phyloP scores from a whole-genome alignment of 2,329 filamentous ascomycete species.

The Fusarium miscanthi region DNA sequence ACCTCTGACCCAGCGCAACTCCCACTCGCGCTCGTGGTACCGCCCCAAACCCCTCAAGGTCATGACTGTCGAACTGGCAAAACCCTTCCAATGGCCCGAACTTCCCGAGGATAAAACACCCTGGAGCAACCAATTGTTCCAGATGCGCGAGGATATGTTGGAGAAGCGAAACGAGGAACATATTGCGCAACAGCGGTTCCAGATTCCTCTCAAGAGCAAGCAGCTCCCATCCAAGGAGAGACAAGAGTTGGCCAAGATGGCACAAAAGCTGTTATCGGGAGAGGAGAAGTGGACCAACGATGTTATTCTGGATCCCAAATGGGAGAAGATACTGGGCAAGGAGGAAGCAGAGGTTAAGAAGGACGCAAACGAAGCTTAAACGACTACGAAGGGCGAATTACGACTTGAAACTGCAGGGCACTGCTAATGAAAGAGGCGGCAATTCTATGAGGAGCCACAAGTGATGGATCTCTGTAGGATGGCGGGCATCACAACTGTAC shows the following conservation, averaged over 20 bases:
- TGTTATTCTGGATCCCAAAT: conserved; percentile 59
- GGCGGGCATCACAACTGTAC: conserved; percentile 47
- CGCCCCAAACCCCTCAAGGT: conserved; percentile 82
- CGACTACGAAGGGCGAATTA: conserved; percentile 15
- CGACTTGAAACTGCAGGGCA: conserved; percentile 20
- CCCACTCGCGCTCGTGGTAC: conserved; percentile 67
- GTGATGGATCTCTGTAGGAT: conserved; percentile 43
- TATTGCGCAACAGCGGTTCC: conserved; percentile 47
- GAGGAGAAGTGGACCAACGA: conserved; percentile 69
- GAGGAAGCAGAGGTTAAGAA: conserved; percentile 39
- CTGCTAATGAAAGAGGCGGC: conserved; percentile 40
- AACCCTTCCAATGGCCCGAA: conserved; percentile 90
- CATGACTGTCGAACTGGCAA: conserved; percentile 91
- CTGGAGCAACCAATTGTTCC: conserved; percentile 73
- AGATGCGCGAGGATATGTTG: conserved; percentile 62
- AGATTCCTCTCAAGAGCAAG: conserved; percentile 56
- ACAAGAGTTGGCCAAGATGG: conserved; percentile 69
- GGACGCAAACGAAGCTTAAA: conserved; percentile 41
- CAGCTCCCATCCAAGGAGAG: conserved; percentile 55
- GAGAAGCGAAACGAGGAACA: conserved; percentile 53
- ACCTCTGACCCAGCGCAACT: conserved; percentile 63
- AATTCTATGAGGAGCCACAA: conserved; percentile 23
- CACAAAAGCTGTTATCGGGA: conserved; percentile 69
- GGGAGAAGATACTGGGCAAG: conserved; percentile 51
- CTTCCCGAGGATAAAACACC: conserved; percentile 68